Percentiles rank a stretch among this genome's conserved stretches.
These are phyloP conservation scores for Parascedosporium putredinis DNA, from an alignment of 2,329 filamentous ascomycete species.

Conservation along the genomic window DNA sequence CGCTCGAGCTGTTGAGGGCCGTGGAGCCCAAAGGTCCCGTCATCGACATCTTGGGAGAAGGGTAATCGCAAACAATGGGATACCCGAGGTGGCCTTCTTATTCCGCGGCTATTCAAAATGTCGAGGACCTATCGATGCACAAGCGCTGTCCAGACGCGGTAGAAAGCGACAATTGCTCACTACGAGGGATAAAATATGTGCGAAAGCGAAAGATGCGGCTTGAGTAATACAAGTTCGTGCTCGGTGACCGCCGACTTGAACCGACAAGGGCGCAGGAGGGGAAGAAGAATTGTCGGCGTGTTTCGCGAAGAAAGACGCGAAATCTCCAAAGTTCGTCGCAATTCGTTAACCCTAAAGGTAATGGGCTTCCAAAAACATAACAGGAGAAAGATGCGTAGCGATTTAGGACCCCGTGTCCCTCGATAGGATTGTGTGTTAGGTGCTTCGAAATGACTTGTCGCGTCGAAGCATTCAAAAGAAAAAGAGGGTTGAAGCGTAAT, in stretches of 20 bases:
- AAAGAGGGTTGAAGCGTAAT: background rate
- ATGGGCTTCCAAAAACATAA: background rate
- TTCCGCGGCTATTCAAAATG: background rate
- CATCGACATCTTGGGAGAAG: background rate
- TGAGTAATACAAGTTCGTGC: background rate
- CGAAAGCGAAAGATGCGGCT: background rate
- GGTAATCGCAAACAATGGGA: background rate
- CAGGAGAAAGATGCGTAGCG: background rate
- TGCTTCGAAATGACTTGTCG: background rate
- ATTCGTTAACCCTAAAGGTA: background rate
- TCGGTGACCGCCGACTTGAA: too few species aligned
- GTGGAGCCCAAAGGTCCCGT: constrained; percentile 26
- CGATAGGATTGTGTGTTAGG: background rate
- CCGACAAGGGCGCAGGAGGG: too few species aligned
- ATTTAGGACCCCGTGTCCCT: background rate
- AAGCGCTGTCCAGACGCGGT: too few species aligned
- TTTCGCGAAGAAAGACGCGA: background rate
- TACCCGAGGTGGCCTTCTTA: background rate
- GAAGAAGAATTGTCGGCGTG: too few species aligned
- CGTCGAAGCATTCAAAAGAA: background rate
- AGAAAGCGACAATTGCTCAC: too few species aligned
- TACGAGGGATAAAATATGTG: too few species aligned
- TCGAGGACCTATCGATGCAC: too few species aligned
- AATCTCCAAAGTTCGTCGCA: background rate
- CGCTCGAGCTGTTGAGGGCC: constrained; percentile 28